phyloP scores from a whole-genome alignment of 805 yeast species.

The Candida andamanensis region DNA sequence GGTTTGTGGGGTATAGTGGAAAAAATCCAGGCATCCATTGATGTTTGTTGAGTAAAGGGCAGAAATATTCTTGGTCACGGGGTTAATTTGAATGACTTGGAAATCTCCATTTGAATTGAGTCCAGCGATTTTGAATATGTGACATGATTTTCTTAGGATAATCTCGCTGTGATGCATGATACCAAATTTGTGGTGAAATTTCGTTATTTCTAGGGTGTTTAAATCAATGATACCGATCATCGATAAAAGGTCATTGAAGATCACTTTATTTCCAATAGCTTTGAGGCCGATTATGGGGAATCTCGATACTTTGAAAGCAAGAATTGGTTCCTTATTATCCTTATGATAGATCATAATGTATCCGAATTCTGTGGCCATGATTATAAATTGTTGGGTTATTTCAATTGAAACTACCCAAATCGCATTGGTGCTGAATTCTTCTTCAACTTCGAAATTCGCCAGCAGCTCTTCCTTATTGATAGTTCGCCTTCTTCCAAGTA shows the following conservation, averaged over 20 bases:
- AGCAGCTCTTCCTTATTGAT: slow-evolving; percentile 4
- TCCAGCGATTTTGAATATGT: too few relatives aligned
- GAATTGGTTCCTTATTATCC: slow-evolving; percentile 9
- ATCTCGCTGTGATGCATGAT: slow-evolving; percentile 3
- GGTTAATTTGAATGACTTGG: too few relatives aligned
- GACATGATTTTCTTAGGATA: too few relatives aligned
- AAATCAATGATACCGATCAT: slow-evolving; percentile 22
- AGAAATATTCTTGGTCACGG: too few relatives aligned
- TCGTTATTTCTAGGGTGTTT: slow-evolving; percentile 1
- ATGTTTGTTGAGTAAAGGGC: too few relatives aligned
- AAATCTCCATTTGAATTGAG: too few relatives aligned
- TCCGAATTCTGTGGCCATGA: slow-evolving; percentile 32
- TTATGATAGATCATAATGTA: slow-evolving; percentile 17
- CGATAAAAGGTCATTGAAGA: slow-evolving; percentile 27
- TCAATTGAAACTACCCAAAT: slow-evolving; percentile 24
- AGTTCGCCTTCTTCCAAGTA: slow-evolving; percentile 1
- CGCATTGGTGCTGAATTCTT: slow-evolving; percentile 5
- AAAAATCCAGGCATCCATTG: too few relatives aligned
- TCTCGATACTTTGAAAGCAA: slow-evolving; percentile 16
- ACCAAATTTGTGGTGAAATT: slow-evolving; percentile 5
- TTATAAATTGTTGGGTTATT: slow-evolving; percentile 12
- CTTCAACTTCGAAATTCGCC: slow-evolving; percentile 11
- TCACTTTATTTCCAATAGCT: slow-evolving; percentile 14
- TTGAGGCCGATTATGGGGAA: slow-evolving; percentile 18
- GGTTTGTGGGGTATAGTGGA: too few relatives aligned